Evolutionary conservation across 805 yeast genomes (phyloP).

Genomic region (Candida adriatica): DNA sequence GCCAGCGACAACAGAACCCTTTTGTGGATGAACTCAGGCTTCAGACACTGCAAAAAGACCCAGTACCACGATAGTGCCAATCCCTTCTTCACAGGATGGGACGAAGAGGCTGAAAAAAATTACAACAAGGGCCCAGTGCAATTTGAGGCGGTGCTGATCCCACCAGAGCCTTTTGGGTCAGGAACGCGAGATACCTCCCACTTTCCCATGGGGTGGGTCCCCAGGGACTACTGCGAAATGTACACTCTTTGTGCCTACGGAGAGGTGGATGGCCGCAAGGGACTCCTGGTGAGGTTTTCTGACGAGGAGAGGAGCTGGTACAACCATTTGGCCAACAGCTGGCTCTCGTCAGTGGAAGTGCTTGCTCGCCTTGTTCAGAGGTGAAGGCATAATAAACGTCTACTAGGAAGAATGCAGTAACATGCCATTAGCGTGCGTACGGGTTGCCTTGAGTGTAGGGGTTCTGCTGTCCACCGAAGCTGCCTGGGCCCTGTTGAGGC

Average conservation of each 20-base stretch:
- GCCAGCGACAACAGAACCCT: constrained; percentile 27
- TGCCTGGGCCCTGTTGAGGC: constrained; percentile 5
- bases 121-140: constrained; percentile 30
- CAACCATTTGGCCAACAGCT: constrained; percentile 3
- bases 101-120: constrained; percentile 1
- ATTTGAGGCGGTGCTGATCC: constrained; percentile 42
- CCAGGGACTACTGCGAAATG: constrained; percentile 23
- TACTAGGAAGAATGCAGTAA: not conserved
- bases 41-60: constrained; percentile 33
- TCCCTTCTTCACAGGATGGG: constrained; percentile 19
- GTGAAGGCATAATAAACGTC: not conserved
- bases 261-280: constrained; percentile 15
- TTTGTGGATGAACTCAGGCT: constrained; percentile 56
- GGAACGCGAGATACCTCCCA: not conserved
- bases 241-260: constrained; percentile 38
- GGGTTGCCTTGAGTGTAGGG: constrained; percentile 14
- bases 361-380: not conserved
- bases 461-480: constrained; percentile 4
- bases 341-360: constrained; percentile 4
- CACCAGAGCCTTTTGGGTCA: constrained; percentile 28
- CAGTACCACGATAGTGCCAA: constrained; percentile 2
- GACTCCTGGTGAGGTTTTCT: constrained; percentile 2
- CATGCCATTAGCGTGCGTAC: constrained; percentile 7
- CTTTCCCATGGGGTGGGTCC: constrained; percentile 35
- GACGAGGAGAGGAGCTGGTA: constrained; percentile 4